Percentiles rank a stretch among this genome's conserved stretches.
These are phyloP conservation scores for Xylaria palmicola DNA, from an alignment of 495 filamentous ascomycete species.

Conservation along the genomic window DNA sequence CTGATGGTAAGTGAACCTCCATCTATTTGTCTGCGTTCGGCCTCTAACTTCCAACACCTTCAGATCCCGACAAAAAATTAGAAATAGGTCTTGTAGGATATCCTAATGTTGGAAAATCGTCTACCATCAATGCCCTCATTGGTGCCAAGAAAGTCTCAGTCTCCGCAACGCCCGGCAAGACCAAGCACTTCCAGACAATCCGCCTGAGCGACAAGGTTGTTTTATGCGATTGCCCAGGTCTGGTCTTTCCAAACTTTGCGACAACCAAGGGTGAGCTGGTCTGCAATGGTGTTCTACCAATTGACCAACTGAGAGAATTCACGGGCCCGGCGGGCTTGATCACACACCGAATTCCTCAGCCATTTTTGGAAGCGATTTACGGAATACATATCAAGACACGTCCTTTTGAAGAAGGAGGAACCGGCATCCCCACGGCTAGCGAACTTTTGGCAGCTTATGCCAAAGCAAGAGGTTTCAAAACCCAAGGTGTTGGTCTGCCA, in stretches of 20 bases:
- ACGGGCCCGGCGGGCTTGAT: constrained; percentile 85
- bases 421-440: constrained; percentile 80
- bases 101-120: constrained; percentile 98
- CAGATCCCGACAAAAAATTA: constrained; percentile 61
- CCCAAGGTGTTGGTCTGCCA: constrained; percentile 81
- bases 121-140: constrained; percentile 96
- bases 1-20: constrained; percentile 42
- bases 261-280: constrained; percentile 96
- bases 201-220: constrained; percentile 86
- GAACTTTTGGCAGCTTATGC: constrained; percentile 88
- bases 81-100: constrained; percentile 95
- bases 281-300: constrained; percentile 91
- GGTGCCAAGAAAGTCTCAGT: constrained; percentile 99
- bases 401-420: constrained; percentile 90
- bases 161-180: constrained; percentile 95
- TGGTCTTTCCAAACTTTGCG: constrained; percentile 98
- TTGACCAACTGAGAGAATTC: constrained; percentile 95
- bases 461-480: constrained; percentile 82
- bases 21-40: not conserved
- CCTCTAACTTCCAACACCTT: constrained; percentile 6
- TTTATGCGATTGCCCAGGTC: constrained; percentile 96
- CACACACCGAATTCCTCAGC: constrained; percentile 85
- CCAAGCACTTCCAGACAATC: constrained; percentile 99
- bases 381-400: constrained; percentile 83
- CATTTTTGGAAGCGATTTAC: constrained; percentile 88